Evolutionary conservation across 1,284 basidiomycete species (phyloP).

Genomic region (Xerocomus subilludens): DNA sequence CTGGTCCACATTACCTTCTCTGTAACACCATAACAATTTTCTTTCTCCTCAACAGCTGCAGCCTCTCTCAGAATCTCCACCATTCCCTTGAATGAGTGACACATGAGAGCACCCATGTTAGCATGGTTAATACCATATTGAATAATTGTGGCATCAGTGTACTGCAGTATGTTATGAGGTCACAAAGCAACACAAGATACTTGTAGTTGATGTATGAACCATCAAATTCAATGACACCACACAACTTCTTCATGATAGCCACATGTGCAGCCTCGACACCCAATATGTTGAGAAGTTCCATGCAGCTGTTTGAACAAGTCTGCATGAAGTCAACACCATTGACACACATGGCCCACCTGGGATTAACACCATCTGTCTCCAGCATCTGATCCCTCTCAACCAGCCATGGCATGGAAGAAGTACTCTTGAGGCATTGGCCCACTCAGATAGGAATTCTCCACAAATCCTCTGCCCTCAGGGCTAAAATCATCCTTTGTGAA

Average conservation of each 20-base stretch:
- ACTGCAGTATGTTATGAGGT: conserved; percentile 98
- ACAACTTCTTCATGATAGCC: conserved; percentile 92
- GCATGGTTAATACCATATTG: conserved; percentile 99
- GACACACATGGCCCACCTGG: conserved; percentile 94
- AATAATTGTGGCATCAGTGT: conserved; percentile 98
- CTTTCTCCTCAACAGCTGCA: conserved; percentile 96
- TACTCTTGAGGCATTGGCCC: conserved; percentile 98
- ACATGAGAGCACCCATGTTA: conserved; percentile 96
- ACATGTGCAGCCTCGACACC: conserved; percentile 98
- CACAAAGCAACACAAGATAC: conserved; percentile 94
- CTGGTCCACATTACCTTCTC: conserved; percentile 99
- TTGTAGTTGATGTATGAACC: conserved; percentile 99
- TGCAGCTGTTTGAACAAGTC: conserved; percentile 97
- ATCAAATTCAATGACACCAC: conserved; percentile 97
- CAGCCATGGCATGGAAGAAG: conserved; percentile 99
- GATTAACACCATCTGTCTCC: conserved; percentile 96
- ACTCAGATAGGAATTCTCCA: conserved; percentile 99
- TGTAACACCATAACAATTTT: conserved; percentile 97
- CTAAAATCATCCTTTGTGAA: conserved; percentile 99
- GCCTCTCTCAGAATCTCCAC: conserved; percentile 99
- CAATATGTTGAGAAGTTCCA: conserved; percentile 95
- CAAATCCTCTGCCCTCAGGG: conserved; percentile 98
- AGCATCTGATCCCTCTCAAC: conserved; percentile 99
- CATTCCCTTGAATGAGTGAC: conserved; percentile 99
- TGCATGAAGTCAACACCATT: conserved; percentile 94